Conservation (phyloP, 2,329 filamentous ascomycete genomes). For the Tolypocladium sp. region DNA sequence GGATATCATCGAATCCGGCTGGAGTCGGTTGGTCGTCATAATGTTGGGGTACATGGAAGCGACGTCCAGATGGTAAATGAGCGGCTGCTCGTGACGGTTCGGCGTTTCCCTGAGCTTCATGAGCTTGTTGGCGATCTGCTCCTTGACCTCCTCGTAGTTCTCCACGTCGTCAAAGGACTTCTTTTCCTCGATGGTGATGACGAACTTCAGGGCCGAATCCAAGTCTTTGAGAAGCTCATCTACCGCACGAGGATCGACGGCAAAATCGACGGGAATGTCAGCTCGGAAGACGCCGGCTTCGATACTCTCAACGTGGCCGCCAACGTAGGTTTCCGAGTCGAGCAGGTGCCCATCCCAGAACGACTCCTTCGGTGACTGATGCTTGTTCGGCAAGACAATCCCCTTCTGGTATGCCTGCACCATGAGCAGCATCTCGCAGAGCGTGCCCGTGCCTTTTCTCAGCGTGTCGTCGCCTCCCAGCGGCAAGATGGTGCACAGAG, state of each 20-base stretch:
- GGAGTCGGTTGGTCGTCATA: conserved; percentile 97
- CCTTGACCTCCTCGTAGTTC: conserved; percentile 78
- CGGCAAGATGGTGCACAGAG: conserved; percentile 90
- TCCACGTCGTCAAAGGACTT: conserved; percentile 70
- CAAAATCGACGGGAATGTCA: conserved; percentile 92
- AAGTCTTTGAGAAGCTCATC: conserved; percentile 82
- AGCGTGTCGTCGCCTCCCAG: conserved; percentile 87
- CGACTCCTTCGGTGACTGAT: conserved; percentile 78
- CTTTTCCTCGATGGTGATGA: conserved; percentile 74
- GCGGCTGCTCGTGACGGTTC: conserved; percentile 72
- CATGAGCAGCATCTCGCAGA: conserved; percentile 99
- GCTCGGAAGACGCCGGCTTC: conserved; percentile 94
- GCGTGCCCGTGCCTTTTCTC: conserved; percentile 90
- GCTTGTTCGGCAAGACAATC: conserved; percentile 94
- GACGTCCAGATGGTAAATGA: conserved; percentile 97
- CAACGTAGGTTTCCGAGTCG: conserved; percentile 96
- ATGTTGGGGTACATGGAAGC: conserved; percentile 99
- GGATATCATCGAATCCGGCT: conserved; percentile 97
- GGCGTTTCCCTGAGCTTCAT: conserved; percentile 70
- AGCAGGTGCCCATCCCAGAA: conserved; percentile 97
- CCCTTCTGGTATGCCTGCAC: conserved; percentile 90
- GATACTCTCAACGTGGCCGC: conserved; percentile 97
- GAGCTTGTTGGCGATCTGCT: conserved; percentile 67
- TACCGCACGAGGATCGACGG: conserved; percentile 77
- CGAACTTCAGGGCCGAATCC: conserved; percentile 83